These are phyloP conservation scores for Cyclocybe cylindracea DNA, from an alignment of 768 basidiomycete species.

Conservation along the genomic window DNA sequence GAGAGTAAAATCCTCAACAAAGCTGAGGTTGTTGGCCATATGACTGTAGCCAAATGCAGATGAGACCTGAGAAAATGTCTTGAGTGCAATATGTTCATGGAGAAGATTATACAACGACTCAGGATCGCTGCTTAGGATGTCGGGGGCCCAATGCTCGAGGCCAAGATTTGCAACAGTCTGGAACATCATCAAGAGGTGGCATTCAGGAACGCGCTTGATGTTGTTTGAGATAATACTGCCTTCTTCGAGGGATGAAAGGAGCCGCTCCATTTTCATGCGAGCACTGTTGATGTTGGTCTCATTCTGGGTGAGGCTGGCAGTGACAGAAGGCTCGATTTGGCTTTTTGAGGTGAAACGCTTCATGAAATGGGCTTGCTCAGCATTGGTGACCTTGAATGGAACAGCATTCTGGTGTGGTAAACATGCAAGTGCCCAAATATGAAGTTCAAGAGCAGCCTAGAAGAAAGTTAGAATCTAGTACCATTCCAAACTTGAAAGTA, in stretches of 20 bases:
- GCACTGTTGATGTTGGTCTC: too few species aligned
- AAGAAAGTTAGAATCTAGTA: too few species aligned
- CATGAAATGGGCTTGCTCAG: background rate
- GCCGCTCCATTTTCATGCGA: background rate
- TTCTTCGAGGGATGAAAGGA: background rate
- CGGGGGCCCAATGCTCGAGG: conserved; percentile 12
- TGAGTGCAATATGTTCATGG: conserved; percentile 14
- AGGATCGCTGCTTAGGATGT: conserved; percentile 9
- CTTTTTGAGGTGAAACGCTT: background rate
- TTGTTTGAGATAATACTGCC: background rate
- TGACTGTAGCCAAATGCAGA: conserved; percentile 6
- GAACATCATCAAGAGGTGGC: conserved; percentile 5
- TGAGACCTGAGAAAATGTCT: conserved; percentile 9
- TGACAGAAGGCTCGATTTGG: background rate
- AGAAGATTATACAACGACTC: conserved; percentile 14
- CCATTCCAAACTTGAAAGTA: too few species aligned
- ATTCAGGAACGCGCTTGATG: conserved; percentile 1
- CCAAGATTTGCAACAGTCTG: conserved; percentile 8
- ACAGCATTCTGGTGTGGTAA: conserved; percentile 11
- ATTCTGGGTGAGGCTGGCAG: background rate
- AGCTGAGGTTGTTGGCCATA: conserved; percentile 3
- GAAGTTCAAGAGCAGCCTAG: too few species aligned
- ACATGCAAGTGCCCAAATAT: conserved; percentile 10
- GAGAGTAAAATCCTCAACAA: conserved; percentile 4
- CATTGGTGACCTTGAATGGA: conserved; percentile 8